Evolutionary conservation across 164 flowering plant genomes (phyloP).

Genomic region (grape (Vitis vinifera)): ASM3070453v1 NC_081806.1:1035001-1035500

Average conservation of each 20-base stretch:
- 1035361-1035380: no score
- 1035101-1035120: constrained; percentile 67
- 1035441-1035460: no score
- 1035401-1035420: no score
- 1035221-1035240: constrained; percentile 4
- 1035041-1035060: constrained; percentile 48
- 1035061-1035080: constrained; percentile 87
- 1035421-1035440: no score
- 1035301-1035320: no score
- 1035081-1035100: constrained; percentile 57
- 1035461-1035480: no score
- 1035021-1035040: neutral
- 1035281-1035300: no score
- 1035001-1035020: neutral
- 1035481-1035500: neutral
- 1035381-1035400: no score
- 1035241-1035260: neutral
- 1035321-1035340: no score
- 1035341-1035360: no score
- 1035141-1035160: constrained; percentile 51
- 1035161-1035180: constrained; percentile 85
- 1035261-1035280: no score
- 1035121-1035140: constrained; percentile 83
- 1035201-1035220: constrained; percentile 78
- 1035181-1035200: constrained; percentile 67